A percentile compares a stretch with the other conserved stretches of the same genome.
Conservation (phyloP, 202 grass and related monocot species). For the Hordeum pubiflorum region DNA sequence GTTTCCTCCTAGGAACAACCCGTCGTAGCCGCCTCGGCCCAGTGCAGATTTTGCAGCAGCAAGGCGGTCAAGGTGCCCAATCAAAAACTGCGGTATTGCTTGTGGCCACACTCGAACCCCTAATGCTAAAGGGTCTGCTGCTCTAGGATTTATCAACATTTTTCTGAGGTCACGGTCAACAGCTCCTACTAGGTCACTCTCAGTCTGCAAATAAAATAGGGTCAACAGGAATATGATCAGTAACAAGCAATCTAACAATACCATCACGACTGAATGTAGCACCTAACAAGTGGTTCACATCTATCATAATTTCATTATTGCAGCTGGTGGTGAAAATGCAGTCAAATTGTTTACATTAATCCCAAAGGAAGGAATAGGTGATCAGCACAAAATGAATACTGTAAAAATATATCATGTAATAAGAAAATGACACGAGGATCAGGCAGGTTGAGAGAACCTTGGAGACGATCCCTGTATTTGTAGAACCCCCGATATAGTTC, state of each 20-base stretch:
- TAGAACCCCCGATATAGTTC: conserved; percentile 92
- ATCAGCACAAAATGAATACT: neutral
- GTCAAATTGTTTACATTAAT: neutral
- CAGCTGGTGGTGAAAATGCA: neutral
- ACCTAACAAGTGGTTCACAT: neutral
- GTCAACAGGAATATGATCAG: conserved; percentile 2
- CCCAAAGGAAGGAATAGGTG: neutral
- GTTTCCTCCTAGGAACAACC: conserved; percentile 84
- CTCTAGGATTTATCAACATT: conserved; percentile 76
- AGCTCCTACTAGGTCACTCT: conserved; percentile 73
- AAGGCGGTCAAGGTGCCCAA: conserved; percentile 76
- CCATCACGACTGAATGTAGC: neutral
- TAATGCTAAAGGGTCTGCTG: conserved; percentile 52
- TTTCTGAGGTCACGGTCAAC: conserved; percentile 77
- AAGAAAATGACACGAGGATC: neutral
- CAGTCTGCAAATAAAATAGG: conserved; percentile 37
- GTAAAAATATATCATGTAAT: neutral
- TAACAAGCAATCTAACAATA: conserved; percentile 1
- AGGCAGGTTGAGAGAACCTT: conserved; percentile 48
- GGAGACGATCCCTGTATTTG: conserved; percentile 73
- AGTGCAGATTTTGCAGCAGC: conserved; percentile 53
- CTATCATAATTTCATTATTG: neutral
- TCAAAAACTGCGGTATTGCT: conserved; percentile 87
- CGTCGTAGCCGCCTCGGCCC: conserved; percentile 30
- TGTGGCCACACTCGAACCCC: conserved; percentile 78